Evolutionary conservation across 2,329 filamentous ascomycete species (phyloP), one percentile per base, ranked within the genome.

Genomic region (Aspergillus tamarii): DNA sequence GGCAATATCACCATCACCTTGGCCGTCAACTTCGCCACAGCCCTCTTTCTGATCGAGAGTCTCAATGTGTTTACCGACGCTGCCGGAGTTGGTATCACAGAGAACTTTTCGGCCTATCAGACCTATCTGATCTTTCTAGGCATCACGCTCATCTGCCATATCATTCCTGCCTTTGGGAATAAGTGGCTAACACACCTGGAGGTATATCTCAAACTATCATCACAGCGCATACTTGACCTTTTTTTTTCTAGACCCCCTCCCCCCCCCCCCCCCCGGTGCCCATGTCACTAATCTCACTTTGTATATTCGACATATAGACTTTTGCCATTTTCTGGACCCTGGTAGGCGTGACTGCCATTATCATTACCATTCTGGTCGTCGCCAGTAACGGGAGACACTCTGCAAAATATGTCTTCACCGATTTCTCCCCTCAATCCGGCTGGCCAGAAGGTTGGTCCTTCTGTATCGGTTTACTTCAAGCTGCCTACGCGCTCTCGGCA

Each of bases 1-100:
- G 91, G 91, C 63, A 93, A 93, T 79, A 89, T 93, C 76, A 92
- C 89, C 68, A 94, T 91, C 54, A 91, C 88, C 0, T 80, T 91
- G 0, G 88, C 91, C 7, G 90, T 90, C 1, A 91, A 91, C 73
- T 91, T 94, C 69, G 91, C 90, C 72, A 85, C 84, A n/a, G 79
- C 84, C 4, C 76, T 84, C 19, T 86, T 87, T 75, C 74, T 86
- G 57, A 78, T 84, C 67, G 82, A 80, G 53, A 86, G 84, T 67
- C 79, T 87, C 73, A 85, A 87, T 69, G 81, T 87, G 60, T 87
- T 86, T 71, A 80, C 83, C 65, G 74, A 75, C 56, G 77, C 76
- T 12, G 76, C 79, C 3, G 84, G 82, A 19, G 77, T 80, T 26
- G 80, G 80, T 21, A 78, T 87, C 23, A 83, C 89, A 10, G 90